Conservation (phyloP, 805 yeast genomes). For the Candida rishiriensis region DNA sequence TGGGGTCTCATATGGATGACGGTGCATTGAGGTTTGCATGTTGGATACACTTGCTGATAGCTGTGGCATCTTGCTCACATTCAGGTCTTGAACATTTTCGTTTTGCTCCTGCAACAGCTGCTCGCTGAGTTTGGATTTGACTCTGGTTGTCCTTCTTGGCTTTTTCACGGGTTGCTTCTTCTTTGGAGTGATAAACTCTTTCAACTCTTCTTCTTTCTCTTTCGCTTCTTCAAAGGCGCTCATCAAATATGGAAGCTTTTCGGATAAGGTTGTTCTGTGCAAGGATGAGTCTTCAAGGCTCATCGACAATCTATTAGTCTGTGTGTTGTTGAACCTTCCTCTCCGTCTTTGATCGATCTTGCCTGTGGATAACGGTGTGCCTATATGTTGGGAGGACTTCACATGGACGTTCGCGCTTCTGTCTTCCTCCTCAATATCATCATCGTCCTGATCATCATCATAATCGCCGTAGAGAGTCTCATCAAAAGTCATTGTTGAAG, state of each 20-base stretch:
- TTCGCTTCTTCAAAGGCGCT: constrained; percentile 63
- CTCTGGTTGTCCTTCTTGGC: neutral
- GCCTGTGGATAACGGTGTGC: constrained; percentile 11
- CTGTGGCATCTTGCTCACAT: neutral
- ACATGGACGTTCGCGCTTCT: neutral
- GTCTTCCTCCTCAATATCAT: neutral
- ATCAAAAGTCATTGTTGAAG: constrained; percentile 9
- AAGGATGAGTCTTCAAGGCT: constrained; percentile 29
- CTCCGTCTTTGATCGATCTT: constrained; percentile 16
- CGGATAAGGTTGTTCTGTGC: constrained; percentile 51
- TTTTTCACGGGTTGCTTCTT: neutral
- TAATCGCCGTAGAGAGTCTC: constrained; percentile 12
- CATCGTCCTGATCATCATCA: constrained; percentile 6
- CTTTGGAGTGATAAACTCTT: constrained; percentile 10
- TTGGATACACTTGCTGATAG: neutral
- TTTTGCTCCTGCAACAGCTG: neutral
- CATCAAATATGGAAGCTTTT: constrained; percentile 62
- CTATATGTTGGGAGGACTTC: constrained; percentile 1
- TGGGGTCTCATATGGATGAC: constrained; percentile 14
- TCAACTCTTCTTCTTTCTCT: constrained; percentile 49
- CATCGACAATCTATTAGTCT: constrained; percentile 3
- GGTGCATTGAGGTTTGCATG: neutral
- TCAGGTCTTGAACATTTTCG: neutral
- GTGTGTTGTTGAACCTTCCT: constrained; percentile 7
- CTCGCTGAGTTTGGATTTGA: constrained; percentile 1